These are phyloP conservation scores for Jatropha curcas DNA, from an alignment of 345 rosid species.

Conservation along the genomic window DNA sequence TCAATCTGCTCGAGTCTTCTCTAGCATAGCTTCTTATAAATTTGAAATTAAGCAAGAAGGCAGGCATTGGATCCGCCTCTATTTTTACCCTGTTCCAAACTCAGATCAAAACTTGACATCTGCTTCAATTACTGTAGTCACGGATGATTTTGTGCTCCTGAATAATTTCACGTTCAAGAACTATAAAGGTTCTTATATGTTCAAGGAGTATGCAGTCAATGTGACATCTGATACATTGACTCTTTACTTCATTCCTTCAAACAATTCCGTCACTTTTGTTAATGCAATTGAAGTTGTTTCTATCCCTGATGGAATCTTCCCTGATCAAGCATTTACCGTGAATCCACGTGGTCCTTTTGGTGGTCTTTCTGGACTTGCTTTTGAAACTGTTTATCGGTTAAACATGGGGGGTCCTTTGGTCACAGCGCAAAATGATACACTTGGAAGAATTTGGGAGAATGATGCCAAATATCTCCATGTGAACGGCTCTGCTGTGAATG, in stretches of 20 bases:
- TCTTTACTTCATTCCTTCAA: slow-evolving; percentile 65
- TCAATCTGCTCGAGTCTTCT: slow-evolving; percentile 79
- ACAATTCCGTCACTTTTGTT: slow-evolving; percentile 76
- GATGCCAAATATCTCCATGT: slow-evolving; percentile 77
- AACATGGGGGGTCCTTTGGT: slow-evolving; percentile 94
- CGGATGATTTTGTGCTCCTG: slow-evolving; percentile 85
- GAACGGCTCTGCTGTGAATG: slow-evolving; percentile 74
- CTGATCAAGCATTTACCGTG: slow-evolving; percentile 71
- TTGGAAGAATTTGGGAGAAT: slow-evolving; percentile 91
- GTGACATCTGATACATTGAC: slow-evolving; percentile 65
- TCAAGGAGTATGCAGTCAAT: slow-evolving; percentile 90
- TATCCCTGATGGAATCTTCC: slow-evolving; percentile 67
- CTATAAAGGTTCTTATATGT: slow-evolving; percentile 55
- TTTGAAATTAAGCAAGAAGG: slow-evolving; percentile 67
- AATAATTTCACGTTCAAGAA: slow-evolving; percentile 77
- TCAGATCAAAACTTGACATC: slow-evolving; percentile 56
- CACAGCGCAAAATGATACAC: slow-evolving; percentile 83
- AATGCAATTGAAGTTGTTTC: slow-evolving; percentile 95
- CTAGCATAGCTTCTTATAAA: slow-evolving; percentile 64
- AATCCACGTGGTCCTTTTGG: slow-evolving; percentile 55
- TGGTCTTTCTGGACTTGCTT: slow-evolving; percentile 72
- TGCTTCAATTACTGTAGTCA: slow-evolving; percentile 59
- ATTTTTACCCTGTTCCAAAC: slow-evolving; percentile 65
- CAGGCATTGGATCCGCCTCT: slow-evolving; percentile 97
- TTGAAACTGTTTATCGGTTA: slow-evolving; percentile 84